Conservation (phyloP, 2,329 filamentous ascomycete species). For the Fonsecaea monophora region DNA sequence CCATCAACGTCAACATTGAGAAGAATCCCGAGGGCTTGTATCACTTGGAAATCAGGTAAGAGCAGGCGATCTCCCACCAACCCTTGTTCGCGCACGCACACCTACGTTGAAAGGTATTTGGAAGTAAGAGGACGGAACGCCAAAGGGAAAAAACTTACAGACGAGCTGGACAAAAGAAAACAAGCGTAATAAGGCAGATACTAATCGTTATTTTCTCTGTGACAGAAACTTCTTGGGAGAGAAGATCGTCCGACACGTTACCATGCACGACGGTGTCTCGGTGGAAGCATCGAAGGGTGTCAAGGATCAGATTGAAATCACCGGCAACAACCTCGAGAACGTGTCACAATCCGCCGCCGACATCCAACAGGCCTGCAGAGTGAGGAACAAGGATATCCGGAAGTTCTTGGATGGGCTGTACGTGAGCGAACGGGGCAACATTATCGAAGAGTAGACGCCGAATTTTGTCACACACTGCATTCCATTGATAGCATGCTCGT, state of each 20-base stretch:
- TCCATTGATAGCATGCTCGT: background rate
- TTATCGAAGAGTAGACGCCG: constrained; percentile 65
- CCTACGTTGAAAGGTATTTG: background rate
- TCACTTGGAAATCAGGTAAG: constrained; percentile 97
- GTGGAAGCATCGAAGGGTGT: constrained; percentile 87
- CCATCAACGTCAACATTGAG: constrained; percentile 99
- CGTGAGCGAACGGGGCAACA: constrained; percentile 98
- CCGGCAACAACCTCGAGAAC: constrained; percentile 93
- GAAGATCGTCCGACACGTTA: constrained; percentile 95
- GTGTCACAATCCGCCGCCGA: constrained; percentile 98
- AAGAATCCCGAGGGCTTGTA: constrained; percentile 88
- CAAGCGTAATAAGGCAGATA: background rate
- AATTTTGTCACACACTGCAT: background rate
- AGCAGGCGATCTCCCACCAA: constrained; percentile 36
- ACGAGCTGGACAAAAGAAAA: background rate
- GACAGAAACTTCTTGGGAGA: constrained; percentile 95
- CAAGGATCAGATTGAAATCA: constrained; percentile 96
- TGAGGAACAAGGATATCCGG: constrained; percentile 99
- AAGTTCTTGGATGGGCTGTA: constrained; percentile 99
- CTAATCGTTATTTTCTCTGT: constrained; percentile 22
- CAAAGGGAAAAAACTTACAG: background rate
- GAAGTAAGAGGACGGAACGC: constrained; percentile 33
- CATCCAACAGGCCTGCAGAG: constrained; percentile 99
- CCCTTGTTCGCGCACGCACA: background rate
- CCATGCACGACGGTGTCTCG: constrained; percentile 88